phyloP scores from a whole-genome alignment of 225 moss, liverwort and hornwort genomes.

The Antitrichia curtipendula region DNA sequence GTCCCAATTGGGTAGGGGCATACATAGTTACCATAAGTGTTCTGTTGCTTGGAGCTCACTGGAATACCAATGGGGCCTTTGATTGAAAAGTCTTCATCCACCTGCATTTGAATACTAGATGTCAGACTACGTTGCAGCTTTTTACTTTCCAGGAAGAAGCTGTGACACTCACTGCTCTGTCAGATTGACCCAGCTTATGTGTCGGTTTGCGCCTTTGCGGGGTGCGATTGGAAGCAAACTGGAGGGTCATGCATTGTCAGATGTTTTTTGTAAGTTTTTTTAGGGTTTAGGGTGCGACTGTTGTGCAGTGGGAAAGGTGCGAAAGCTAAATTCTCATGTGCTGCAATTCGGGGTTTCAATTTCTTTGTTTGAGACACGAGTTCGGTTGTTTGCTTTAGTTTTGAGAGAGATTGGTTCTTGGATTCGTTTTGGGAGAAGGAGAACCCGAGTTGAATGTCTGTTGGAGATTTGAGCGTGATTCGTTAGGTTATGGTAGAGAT shows the following conservation, averaged over 20 bases:
- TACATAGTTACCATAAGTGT: neutral
- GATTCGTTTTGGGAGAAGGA: neutral
- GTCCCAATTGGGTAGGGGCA: neutral
- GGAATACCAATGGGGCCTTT: neutral
- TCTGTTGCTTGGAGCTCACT: neutral
- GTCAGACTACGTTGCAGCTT: neutral
- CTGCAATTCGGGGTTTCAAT: neutral
- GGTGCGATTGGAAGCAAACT: neutral
- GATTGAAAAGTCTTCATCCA: neutral
- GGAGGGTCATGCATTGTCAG: neutral
- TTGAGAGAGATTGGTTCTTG: neutral
- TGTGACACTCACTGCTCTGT: neutral
- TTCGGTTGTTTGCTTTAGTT: neutral
- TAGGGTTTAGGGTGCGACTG: neutral
- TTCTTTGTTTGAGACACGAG: neutral
- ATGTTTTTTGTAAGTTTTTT: neutral
- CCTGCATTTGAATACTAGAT: neutral
- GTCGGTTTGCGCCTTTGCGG: neutral
- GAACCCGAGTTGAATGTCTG: neutral
- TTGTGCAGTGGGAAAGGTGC: neutral
- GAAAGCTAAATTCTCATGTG: neutral
- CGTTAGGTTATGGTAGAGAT: neutral
- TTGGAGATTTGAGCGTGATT: neutral
- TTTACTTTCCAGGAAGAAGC: neutral
- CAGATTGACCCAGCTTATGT: neutral